Percentiles rank a stretch among this genome's conserved stretches.
These are phyloP conservation scores for Microsporum audouinii DNA, from an alignment of 2,329 filamentous ascomycete genomes.

Conservation along the genomic window DNA sequence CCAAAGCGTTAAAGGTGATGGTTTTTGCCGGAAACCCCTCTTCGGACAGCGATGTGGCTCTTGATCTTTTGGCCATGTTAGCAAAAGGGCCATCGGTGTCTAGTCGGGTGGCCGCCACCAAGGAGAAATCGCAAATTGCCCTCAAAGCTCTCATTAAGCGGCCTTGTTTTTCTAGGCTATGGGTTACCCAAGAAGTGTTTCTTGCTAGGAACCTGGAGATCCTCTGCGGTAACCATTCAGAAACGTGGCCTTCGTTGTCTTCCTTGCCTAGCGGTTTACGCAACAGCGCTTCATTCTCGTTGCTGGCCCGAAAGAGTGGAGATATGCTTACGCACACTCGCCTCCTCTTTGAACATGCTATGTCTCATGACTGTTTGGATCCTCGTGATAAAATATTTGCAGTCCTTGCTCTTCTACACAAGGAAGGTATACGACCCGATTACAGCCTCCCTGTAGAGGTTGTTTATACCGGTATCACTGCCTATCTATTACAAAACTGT, in stretches of 20 bases:
- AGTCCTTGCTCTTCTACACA: slow-evolving; percentile 6
- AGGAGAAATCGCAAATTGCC: neutral
- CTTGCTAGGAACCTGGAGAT: neutral
- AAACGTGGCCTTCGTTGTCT: neutral
- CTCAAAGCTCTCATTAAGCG: neutral
- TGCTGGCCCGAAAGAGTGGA: neutral
- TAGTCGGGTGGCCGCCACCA: neutral
- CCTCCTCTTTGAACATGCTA: neutral
- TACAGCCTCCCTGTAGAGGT: neutral
- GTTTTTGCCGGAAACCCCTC: neutral
- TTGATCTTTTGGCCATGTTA: neutral
- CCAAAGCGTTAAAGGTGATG: neutral
- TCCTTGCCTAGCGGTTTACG: neutral
- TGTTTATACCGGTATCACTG: neutral
- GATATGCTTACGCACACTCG: neutral
- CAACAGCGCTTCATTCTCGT: neutral
- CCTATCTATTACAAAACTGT: neutral
- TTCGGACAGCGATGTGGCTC: neutral
- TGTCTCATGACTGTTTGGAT: slow-evolving; percentile 1
- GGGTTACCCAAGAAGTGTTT: neutral
- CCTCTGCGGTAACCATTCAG: neutral
- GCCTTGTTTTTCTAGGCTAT: neutral
- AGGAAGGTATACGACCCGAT: neutral
- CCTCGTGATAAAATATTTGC: slow-evolving; percentile 14
- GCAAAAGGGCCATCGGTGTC: neutral